These are phyloP conservation scores for Kondoa subrosea DNA, from an alignment of 768 basidiomycete species.

Conservation along the genomic window DNA sequence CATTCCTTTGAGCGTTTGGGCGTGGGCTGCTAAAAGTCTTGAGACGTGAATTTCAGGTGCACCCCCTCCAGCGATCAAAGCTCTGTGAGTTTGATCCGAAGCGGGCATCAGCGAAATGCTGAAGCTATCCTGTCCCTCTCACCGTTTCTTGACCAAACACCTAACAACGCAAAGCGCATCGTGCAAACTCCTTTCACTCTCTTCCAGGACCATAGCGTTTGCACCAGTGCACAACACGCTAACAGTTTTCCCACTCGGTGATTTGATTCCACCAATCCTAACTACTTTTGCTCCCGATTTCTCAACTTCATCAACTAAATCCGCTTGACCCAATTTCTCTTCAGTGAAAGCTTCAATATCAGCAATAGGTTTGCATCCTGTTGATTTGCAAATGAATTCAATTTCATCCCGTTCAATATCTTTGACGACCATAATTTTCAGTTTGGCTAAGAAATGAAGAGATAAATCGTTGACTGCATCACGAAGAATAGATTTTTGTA, in stretches of 20 bases:
- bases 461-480: conserved; percentile 98
- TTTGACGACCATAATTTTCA: conserved; percentile 90
- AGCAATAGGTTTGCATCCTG: conserved; percentile 88
- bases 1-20: conserved; percentile 89
- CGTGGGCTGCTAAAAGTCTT: conserved; percentile 69
- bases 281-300: conserved; percentile 76
- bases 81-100: conserved; percentile 37
- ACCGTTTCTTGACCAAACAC: conserved; percentile 97
- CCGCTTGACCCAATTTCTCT: conserved; percentile 93
- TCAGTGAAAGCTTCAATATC: conserved; percentile 96
- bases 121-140: conserved; percentile 25
- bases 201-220: conserved; percentile 84
- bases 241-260: conserved; percentile 71
- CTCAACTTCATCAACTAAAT: conserved; percentile 76
- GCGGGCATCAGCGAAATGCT: not conserved
- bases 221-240: conserved; percentile 86
- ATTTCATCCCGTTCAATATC: conserved; percentile 98
- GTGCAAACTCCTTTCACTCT: conserved; percentile 90
- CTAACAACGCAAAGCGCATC: conserved; percentile 98
- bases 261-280: conserved; percentile 83
- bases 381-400: conserved; percentile 82
- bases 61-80: conserved; percentile 86
- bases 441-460: conserved; percentile 87
- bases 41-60: conserved; percentile 98
- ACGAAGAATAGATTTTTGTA: conserved; percentile 97